phyloP scores from a whole-genome alignment of 225 moss, liverwort and hornwort species.

The Anthoceros angustus region DNA sequence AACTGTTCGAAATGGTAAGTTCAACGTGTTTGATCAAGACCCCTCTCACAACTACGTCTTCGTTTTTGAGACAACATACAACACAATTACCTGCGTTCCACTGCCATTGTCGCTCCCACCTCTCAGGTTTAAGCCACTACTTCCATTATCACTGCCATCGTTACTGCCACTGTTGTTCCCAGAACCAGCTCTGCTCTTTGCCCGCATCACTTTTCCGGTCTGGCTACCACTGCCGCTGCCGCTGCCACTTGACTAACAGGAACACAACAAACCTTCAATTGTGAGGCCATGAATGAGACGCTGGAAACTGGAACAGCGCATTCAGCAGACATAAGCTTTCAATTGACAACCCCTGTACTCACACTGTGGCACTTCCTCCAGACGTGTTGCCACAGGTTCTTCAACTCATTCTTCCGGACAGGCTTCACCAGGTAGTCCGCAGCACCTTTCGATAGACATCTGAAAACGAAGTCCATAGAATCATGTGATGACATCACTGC shows the following conservation, averaged over 20 bases:
- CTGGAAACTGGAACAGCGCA: neutral
- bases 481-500: constrained; percentile 99
- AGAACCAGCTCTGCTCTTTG: constrained; percentile 22
- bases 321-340: neutral
- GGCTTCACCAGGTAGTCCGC: constrained; percentile 1
- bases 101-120: constrained; percentile 75
- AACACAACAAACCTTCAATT: neutral
- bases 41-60: no score
- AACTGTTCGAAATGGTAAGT: no score
- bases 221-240: constrained; percentile 64
- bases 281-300: neutral
- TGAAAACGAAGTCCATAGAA: constrained; percentile 22
- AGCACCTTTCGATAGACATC: constrained; percentile 1
- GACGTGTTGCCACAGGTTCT: constrained; percentile 2
- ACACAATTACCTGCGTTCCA: constrained; percentile 62
- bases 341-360: constrained; percentile 17
- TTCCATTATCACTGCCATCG: constrained; percentile 11
- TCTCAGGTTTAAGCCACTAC: constrained; percentile 12
- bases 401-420: constrained; percentile 1
- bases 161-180: constrained; percentile 20
- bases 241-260: constrained; percentile 57
- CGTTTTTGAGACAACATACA: neutral
- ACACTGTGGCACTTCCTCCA: constrained; percentile 80
- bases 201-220: constrained; percentile 34
- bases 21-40: no score